Conservation (phyloP, 257 asterid genomes). For the Solanum sitiens region DNA sequence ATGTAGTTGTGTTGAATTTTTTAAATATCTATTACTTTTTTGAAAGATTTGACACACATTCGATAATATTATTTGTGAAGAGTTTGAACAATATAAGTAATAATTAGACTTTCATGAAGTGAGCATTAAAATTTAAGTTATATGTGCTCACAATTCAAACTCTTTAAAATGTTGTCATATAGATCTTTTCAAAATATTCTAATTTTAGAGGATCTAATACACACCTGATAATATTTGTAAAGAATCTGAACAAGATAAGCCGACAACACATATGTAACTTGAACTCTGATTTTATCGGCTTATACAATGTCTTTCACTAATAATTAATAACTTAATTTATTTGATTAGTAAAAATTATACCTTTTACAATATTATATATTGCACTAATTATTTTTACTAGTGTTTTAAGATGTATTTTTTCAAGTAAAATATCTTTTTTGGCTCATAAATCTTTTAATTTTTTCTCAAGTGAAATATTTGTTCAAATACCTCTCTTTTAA, state of each 20-base stretch:
- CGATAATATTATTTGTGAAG: background rate
- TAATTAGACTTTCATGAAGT: background rate
- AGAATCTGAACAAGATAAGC: background rate
- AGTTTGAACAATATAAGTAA: background rate
- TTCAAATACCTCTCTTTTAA: background rate
- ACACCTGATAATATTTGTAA: background rate
- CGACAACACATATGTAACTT: background rate
- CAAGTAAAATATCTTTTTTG: background rate
- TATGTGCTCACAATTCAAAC: fast-evolving
- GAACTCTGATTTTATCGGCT: background rate
- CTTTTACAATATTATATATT: background rate
- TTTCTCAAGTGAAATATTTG: background rate
- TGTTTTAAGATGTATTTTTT: background rate
- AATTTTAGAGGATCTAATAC: background rate
- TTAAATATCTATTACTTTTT: background rate
- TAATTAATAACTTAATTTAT: background rate
- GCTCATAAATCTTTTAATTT: background rate
- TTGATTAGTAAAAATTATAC: background rate
- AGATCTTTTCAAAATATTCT: background rate
- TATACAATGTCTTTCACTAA: background rate
- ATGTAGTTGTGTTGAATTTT: background rate
- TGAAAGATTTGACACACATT: background rate
- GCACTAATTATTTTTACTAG: background rate
- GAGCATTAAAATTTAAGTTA: background rate
- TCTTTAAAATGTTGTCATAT: background rate